These are phyloP conservation scores for Chaetomidium leptoderma DNA, from an alignment of 495 filamentous ascomycete genomes.

Conservation along the genomic window DNA sequence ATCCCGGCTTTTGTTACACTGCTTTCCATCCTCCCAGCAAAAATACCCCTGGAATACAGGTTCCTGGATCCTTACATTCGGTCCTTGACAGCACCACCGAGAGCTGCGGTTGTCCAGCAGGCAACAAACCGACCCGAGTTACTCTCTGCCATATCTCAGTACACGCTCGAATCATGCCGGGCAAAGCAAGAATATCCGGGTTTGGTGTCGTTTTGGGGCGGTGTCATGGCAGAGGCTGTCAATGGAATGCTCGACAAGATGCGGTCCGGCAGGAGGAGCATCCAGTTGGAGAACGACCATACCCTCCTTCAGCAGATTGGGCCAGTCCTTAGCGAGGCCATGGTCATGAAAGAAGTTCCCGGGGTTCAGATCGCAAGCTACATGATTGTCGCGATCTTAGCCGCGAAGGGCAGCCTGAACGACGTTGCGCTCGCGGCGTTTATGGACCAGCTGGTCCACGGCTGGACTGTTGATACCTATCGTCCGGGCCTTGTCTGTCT, in stretches of 20 bases:
- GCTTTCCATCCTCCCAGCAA: constrained; percentile 72
- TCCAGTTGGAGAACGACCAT: constrained; percentile 70
- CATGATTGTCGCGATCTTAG: constrained; percentile 82
- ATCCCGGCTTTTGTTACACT: constrained; percentile 75
- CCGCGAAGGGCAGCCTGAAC: constrained; percentile 69
- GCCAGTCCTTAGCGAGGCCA: constrained; percentile 68
- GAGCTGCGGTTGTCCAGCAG: constrained; percentile 73
- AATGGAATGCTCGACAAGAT: constrained; percentile 71
- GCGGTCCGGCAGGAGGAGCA: constrained; percentile 62
- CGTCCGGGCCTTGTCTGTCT: constrained; percentile 75
- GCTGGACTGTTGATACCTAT: constrained; percentile 67
- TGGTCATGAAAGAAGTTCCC: constrained; percentile 65
- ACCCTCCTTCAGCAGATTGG: constrained; percentile 69
- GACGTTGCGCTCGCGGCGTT: constrained; percentile 70
- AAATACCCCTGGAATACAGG: constrained; percentile 67
- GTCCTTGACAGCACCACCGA: constrained; percentile 66
- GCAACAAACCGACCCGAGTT: constrained; percentile 68
- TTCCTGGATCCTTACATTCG: constrained; percentile 81
- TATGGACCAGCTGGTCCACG: constrained; percentile 77
- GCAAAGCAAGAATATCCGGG: constrained; percentile 66
- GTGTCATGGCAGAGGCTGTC: constrained; percentile 73
- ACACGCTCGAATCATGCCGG: constrained; percentile 65
- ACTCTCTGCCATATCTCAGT: constrained; percentile 64
- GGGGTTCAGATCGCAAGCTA: constrained; percentile 81
- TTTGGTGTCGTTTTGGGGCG: constrained; percentile 82